Evolutionary conservation across 352 stramenopile genomes (phyloP).

Genomic region (Phytophthora foliorum): DNA sequence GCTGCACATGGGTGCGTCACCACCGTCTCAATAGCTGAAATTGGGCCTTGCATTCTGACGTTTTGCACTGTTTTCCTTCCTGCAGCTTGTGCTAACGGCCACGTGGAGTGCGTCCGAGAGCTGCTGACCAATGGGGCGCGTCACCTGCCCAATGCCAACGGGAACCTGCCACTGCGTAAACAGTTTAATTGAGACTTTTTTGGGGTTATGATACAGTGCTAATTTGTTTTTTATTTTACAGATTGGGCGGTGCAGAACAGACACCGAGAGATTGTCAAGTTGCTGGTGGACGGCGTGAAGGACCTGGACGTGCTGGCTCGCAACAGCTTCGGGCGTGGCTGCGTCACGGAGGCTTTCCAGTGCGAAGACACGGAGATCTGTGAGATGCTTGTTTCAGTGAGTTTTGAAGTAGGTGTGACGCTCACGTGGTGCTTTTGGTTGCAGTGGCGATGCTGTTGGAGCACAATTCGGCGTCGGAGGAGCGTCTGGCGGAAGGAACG

Average conservation of each 20-base stretch:
- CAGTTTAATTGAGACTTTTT: not conserved
- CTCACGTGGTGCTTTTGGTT: slow-evolving; percentile 11
- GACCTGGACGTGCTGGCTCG: slow-evolving; percentile 87
- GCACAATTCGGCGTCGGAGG: slow-evolving; percentile 82
- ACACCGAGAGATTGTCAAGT: slow-evolving; percentile 82
- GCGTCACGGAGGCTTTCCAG: slow-evolving; percentile 87
- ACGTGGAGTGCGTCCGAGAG: slow-evolving; percentile 67
- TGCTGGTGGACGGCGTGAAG: slow-evolving; percentile 66
- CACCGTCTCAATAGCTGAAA: not conserved
- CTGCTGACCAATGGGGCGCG: slow-evolving; percentile 63
- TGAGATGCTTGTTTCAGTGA: slow-evolving; percentile 39
- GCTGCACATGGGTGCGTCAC: slow-evolving; percentile 81
- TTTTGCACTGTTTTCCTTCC: not conserved
- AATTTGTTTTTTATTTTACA: slow-evolving; percentile 20
- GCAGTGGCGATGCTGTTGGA: slow-evolving; percentile 79
- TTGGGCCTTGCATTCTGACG: not conserved
- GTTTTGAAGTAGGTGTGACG: not conserved
- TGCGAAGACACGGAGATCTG: slow-evolving; percentile 87
- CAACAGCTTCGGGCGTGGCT: slow-evolving; percentile 85
- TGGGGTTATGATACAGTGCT: not conserved
- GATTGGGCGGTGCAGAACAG: slow-evolving; percentile 92
- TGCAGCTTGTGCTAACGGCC: slow-evolving; percentile 83
- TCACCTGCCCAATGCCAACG: slow-evolving; percentile 77
- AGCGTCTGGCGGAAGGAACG: slow-evolving; percentile 75
- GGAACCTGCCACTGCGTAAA: slow-evolving; percentile 84